These are phyloP conservation scores for Fusarium newnesense DNA, from an alignment of 2,329 filamentous ascomycete genomes.

Conservation along the genomic window DNA sequence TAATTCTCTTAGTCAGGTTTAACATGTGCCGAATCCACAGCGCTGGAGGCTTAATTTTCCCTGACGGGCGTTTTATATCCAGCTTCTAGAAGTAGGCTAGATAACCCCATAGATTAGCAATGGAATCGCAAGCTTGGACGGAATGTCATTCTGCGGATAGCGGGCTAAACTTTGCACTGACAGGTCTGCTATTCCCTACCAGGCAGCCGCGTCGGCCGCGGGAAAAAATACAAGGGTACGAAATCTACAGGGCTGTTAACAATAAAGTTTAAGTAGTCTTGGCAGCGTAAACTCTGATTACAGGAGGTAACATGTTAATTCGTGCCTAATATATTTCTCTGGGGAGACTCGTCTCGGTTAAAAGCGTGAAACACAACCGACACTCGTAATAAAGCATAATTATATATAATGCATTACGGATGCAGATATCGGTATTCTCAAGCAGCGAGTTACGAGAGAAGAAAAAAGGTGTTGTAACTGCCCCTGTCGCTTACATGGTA, in stretches of 20 bases:
- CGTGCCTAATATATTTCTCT: neutral
- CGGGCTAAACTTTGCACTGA: neutral
- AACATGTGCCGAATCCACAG: neutral
- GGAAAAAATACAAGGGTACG: neutral
- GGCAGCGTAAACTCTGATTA: neutral
- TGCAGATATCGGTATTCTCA: too few species aligned
- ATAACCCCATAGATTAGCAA: neutral
- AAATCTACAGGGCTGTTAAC: neutral
- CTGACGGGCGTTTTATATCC: neutral
- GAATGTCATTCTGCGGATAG: neutral
- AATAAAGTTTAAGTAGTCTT: neutral
- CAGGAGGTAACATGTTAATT: neutral
- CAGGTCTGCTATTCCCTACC: neutral
- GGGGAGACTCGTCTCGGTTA: neutral
- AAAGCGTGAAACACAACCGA: neutral
- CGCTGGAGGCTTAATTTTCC: neutral
- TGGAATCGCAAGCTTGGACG: neutral
- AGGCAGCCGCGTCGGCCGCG: neutral
- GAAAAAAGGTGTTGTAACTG: neutral
- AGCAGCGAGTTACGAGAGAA: neutral
- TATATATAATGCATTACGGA: neutral
- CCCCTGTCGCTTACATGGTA: neutral
- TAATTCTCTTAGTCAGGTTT: neutral
- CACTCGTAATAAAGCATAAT: neutral
- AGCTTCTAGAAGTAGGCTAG: slow-evolving; percentile 2